phyloP scores from a whole-genome alignment of 1,284 basidiomycete species.

The Naganishia sp. region DNA sequence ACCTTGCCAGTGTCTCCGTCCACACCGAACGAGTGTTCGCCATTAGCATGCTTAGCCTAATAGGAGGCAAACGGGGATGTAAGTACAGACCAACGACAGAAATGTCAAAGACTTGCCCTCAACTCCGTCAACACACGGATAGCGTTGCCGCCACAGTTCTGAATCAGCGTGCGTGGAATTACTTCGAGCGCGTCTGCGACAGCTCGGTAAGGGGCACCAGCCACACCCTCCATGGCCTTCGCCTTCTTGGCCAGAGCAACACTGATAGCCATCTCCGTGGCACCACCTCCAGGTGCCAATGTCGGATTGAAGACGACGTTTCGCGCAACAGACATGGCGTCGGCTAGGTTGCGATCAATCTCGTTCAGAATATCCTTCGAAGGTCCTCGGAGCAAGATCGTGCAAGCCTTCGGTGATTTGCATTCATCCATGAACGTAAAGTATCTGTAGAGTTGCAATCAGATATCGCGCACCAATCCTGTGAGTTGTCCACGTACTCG shows the following conservation, averaged over 20 bases:
- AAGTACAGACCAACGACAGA: slow-evolving; percentile 15
- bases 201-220: slow-evolving; percentile 86
- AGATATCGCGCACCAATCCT: not conserved
- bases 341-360: slow-evolving; percentile 94
- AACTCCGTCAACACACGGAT: slow-evolving; percentile 91
- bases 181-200: slow-evolving; percentile 97
- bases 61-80: not conserved
- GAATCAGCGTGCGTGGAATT: slow-evolving; percentile 90
- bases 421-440: slow-evolving; percentile 96
- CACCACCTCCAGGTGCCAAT: slow-evolving; percentile 90
- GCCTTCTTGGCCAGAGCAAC: slow-evolving; percentile 86
- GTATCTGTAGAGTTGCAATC: slow-evolving; percentile 64
- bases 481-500: slow-evolving; percentile 63
- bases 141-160: slow-evolving; percentile 93
- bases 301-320: slow-evolving; percentile 95
- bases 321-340: slow-evolving; percentile 95
- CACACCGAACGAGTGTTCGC: slow-evolving; percentile 87
- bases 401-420: slow-evolving; percentile 92
- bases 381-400: slow-evolving; percentile 95
- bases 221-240: slow-evolving; percentile 75
- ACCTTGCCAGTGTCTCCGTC: slow-evolving; percentile 94
- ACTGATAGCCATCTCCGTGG: slow-evolving; percentile 96
- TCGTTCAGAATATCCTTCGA: slow-evolving; percentile 98
- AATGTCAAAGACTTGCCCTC: slow-evolving; percentile 59
- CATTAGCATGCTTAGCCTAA: slow-evolving; percentile 91